phyloP scores from a whole-genome alignment of 106 monocot species.

The Dioscorea dumetorum region DNA sequence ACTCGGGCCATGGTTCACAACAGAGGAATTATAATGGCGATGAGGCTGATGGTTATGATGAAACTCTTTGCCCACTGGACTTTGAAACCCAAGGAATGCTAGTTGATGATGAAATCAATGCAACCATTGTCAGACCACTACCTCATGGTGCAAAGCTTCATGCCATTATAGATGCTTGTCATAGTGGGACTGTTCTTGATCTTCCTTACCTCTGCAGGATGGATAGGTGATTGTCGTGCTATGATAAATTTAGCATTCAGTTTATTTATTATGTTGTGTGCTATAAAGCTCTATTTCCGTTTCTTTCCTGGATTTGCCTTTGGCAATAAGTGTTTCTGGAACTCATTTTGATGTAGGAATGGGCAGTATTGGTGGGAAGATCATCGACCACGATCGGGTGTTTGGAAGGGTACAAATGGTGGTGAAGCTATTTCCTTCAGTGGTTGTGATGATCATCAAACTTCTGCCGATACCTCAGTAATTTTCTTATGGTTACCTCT shows the following conservation, averaged over 20 bases:
- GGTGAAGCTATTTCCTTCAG: conserved; percentile 89
- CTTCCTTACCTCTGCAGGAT: conserved; percentile 87
- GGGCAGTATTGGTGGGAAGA: conserved; percentile 94
- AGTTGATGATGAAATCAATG: conserved; percentile 95
- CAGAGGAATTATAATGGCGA: conserved; percentile 65
- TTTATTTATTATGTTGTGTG: too few relatives aligned
- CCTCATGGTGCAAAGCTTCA: conserved; percentile 87
- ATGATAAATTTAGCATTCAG: too few relatives aligned
- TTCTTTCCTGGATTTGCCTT: not conserved
- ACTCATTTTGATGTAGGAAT: conserved; percentile 32
- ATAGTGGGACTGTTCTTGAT: conserved; percentile 90
- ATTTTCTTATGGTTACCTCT: conserved; percentile 5
- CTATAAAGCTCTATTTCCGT: not conserved
- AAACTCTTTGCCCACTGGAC: conserved; percentile 87
- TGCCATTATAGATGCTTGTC: conserved; percentile 91
- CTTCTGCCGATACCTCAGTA: conserved; percentile 92
- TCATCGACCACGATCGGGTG: conserved; percentile 78
- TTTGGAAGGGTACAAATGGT: conserved; percentile 81
- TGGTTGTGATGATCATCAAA: conserved; percentile 93
- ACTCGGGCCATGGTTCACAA: conserved; percentile 85
- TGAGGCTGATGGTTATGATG: conserved; percentile 86
- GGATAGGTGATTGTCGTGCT: conserved; percentile 34
- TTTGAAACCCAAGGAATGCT: conserved; percentile 88
- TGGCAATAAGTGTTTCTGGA: not conserved
- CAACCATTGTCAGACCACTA: conserved; percentile 76